Conservation (phyloP, 2,329 filamentous ascomycete genomes). For the Microthyrium microscopicum region DNA sequence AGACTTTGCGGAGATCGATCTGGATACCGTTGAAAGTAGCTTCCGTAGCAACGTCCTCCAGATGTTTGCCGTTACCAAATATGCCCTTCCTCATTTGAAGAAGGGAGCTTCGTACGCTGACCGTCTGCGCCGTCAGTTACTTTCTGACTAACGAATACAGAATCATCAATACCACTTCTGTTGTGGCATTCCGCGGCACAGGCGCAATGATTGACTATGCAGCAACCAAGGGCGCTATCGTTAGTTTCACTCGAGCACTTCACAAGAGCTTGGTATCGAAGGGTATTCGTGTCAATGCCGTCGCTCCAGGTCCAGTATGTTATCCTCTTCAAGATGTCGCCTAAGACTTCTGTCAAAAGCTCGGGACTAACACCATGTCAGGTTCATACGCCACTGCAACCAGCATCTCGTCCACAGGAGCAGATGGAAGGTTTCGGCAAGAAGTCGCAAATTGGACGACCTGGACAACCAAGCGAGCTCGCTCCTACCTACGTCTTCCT, state of each 20-base stretch:
- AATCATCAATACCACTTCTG: conserved; percentile 75
- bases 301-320: conserved; percentile 37
- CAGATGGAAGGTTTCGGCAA: conserved; percentile 9
- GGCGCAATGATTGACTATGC: conserved; percentile 36
- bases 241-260: conserved; percentile 39
- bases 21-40: conserved; percentile 48
- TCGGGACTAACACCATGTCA: conserved; percentile 63
- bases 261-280: conserved; percentile 37
- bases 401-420: too few species aligned
- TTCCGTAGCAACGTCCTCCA: conserved; percentile 75
- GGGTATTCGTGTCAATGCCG: conserved; percentile 34
- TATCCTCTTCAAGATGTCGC: too few species aligned
- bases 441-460: conserved; percentile 55
- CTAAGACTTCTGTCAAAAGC: conserved; percentile 61
- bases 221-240: conserved; percentile 41
- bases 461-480: conserved; percentile 66
- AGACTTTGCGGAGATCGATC: conserved; percentile 51
- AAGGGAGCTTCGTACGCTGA: too few species aligned
- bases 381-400: conserved; percentile 16
- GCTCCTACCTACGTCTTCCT: conserved; percentile 71
- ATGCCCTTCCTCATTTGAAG: conserved; percentile 57
- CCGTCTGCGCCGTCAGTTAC: too few species aligned
- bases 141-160: too few species aligned
- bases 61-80: conserved; percentile 68
- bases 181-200: conserved; percentile 69